Conservation (phyloP, 2,329 filamentous ascomycete species). For the Monosporascus sp. region DNA sequence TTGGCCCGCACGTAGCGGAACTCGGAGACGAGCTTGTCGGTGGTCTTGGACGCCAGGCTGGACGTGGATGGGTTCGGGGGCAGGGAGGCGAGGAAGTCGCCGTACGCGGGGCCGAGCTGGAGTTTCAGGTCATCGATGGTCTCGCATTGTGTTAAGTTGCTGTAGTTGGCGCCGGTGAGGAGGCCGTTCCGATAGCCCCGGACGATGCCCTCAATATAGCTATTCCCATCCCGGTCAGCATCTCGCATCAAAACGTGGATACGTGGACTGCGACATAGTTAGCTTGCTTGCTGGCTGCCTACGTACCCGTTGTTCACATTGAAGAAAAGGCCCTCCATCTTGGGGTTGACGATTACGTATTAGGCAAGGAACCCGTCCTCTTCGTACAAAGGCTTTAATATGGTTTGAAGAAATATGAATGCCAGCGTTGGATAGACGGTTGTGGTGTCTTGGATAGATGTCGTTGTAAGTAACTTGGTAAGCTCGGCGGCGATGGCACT, state of each 20-base stretch:
- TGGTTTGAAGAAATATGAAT: too few species aligned
- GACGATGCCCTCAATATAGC: slow-evolving; percentile 96
- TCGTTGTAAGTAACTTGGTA: background rate
- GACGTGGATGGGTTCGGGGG: slow-evolving; percentile 97
- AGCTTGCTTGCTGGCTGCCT: background rate
- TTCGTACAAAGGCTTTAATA: too few species aligned
- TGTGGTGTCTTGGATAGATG: background rate
- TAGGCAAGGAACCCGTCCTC: too few species aligned
- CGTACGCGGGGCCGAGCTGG: slow-evolving; percentile 92
- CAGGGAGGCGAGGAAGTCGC: slow-evolving; percentile 89
- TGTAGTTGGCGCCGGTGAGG: slow-evolving; percentile 84
- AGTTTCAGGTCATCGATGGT: slow-evolving; percentile 97
- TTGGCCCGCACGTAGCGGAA: slow-evolving; percentile 96
- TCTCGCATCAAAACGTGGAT: background rate
- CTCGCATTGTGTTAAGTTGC: slow-evolving; percentile 95
- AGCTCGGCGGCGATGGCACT: background rate
- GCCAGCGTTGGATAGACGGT: too few species aligned
- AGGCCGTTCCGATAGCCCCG: slow-evolving; percentile 94
- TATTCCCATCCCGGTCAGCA: slow-evolving; percentile 32
- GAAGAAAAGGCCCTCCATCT: slow-evolving; percentile 89
- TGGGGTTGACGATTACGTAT: slow-evolving; percentile 11
- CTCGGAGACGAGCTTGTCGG: slow-evolving; percentile 95
- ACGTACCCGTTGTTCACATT: slow-evolving; percentile 87
- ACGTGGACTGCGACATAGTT: background rate
- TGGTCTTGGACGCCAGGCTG: slow-evolving; percentile 87